Evolutionary conservation across 1,284 basidiomycete species (phyloP).

Genomic region (Calocybe gambosa): DNA sequence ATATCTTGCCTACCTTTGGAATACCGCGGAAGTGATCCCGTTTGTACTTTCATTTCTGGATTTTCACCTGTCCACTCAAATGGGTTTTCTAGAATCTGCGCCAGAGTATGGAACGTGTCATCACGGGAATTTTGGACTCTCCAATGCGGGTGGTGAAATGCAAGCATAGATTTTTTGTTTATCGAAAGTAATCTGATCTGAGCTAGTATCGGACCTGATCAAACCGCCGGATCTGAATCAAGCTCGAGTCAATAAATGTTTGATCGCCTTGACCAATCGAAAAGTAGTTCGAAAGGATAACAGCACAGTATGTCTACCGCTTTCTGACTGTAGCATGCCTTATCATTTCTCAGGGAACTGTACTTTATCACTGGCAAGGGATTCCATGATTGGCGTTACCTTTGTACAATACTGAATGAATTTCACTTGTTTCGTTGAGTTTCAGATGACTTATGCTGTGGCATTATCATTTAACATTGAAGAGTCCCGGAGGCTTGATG

Average conservation of each 20-base stretch:
- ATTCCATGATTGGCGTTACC: slow-evolving; percentile 13
- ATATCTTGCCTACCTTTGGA: slow-evolving; percentile 82
- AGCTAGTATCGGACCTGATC: slow-evolving; percentile 72
- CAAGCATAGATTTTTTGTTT: slow-evolving; percentile 26
- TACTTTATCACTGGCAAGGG: slow-evolving; percentile 31
- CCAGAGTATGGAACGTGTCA: slow-evolving; percentile 71
- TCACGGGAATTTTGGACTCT: slow-evolving; percentile 61
- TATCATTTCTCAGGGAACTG: slow-evolving; percentile 30
- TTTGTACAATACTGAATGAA: too few species aligned
- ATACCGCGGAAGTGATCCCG: slow-evolving; percentile 84
- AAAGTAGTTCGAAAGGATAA: slow-evolving; percentile 81
- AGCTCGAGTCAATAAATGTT: slow-evolving; percentile 86
- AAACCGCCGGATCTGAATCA: slow-evolving; percentile 80
- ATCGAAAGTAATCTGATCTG: background rate
- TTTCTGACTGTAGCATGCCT: background rate
- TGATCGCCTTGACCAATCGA: slow-evolving; percentile 85
- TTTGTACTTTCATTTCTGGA: slow-evolving; percentile 27
- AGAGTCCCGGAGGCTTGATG: too few species aligned
- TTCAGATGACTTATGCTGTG: too few species aligned
- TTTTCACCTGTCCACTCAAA: background rate
- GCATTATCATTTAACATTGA: too few species aligned
- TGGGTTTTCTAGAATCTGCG: slow-evolving; percentile 51
- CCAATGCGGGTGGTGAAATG: slow-evolving; percentile 49
- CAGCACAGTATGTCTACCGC: slow-evolving; percentile 42
- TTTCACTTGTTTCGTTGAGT: background rate